phyloP scores from a whole-genome alignment of 257 asterid species.

The Capsicum baccatum region DNA sequence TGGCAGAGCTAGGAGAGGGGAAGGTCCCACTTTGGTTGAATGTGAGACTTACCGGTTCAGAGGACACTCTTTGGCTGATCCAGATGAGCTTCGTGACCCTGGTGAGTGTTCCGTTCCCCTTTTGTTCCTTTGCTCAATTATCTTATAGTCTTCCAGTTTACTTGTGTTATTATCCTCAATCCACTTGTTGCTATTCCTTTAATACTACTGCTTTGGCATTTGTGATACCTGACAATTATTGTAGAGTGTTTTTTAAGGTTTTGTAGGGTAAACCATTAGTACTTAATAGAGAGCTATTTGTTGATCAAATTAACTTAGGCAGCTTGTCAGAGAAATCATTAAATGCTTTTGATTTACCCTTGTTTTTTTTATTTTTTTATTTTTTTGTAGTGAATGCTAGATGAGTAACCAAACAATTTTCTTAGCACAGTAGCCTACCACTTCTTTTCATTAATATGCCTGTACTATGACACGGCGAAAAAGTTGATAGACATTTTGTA shows the following conservation, averaged over 20 bases:
- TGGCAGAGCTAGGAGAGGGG: constrained; percentile 90
- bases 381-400: background rate
- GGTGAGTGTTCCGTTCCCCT: constrained; percentile 50
- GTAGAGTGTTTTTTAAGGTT: background rate
- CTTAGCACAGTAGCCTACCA: background rate
- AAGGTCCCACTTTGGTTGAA: constrained; percentile 94
- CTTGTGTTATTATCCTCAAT: background rate
- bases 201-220: background rate
- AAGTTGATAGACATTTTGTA: background rate
- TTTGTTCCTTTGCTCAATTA: background rate
- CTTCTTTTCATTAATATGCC: background rate
- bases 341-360: background rate
- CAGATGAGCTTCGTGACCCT: constrained; percentile 99
- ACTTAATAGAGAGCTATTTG: background rate
- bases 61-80: constrained; percentile 99
- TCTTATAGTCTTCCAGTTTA: constrained; percentile 5
- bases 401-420: background rate
- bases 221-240: background rate
- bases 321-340: background rate
- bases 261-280: background rate
- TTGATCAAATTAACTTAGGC: background rate
- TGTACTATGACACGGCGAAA: background rate
- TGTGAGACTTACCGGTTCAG: constrained; percentile 96
- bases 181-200: background rate
- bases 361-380: background rate